Conservation (phyloP, 768 basidiomycete genomes). For the Pleurotus pulmonarius region DNA sequence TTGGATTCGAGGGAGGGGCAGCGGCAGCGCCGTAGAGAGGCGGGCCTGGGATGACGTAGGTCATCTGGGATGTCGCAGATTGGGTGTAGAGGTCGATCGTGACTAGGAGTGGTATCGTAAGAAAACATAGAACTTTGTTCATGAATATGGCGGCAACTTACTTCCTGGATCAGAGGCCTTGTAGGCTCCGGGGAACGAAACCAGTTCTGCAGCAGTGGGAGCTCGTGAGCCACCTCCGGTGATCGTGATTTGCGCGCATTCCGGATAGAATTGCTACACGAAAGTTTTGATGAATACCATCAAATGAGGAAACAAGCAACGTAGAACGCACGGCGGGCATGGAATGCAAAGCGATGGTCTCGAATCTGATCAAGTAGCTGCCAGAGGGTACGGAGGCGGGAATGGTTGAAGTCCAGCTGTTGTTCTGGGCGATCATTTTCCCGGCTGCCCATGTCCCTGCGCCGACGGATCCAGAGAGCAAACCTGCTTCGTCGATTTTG, state of each 20-base stretch:
- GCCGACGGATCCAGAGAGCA: constrained; percentile 35
- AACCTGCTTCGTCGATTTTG: constrained; percentile 32
- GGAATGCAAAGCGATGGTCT: constrained; percentile 46
- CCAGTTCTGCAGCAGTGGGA: constrained; percentile 39
- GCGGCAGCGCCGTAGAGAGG: constrained; percentile 39
- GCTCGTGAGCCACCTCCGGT: constrained; percentile 35
- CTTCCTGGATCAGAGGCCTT: constrained; percentile 38
- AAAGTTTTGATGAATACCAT: no score
- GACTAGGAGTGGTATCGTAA: constrained; percentile 21
- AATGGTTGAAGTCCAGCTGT: constrained; percentile 42
- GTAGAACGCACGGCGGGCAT: constrained; percentile 40
- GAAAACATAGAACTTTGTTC: neutral
- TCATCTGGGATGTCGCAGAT: constrained; percentile 28
- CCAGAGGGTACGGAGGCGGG: constrained; percentile 39
- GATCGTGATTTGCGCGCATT: constrained; percentile 44
- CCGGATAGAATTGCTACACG: constrained; percentile 64
- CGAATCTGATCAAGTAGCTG: constrained; percentile 44
- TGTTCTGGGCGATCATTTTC: constrained; percentile 40
- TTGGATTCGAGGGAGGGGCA: constrained; percentile 14
- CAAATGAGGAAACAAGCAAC: no score
- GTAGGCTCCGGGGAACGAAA: constrained; percentile 44
- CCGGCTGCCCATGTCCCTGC: constrained; percentile 39
- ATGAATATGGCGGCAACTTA: constrained; percentile 8
- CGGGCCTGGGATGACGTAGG: constrained; percentile 40
- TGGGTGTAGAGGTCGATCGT: constrained; percentile 37